Base-by-base conservation (phyloP, 768 basidiomycete species). In the Xanthoconium stramineum region DNA sequence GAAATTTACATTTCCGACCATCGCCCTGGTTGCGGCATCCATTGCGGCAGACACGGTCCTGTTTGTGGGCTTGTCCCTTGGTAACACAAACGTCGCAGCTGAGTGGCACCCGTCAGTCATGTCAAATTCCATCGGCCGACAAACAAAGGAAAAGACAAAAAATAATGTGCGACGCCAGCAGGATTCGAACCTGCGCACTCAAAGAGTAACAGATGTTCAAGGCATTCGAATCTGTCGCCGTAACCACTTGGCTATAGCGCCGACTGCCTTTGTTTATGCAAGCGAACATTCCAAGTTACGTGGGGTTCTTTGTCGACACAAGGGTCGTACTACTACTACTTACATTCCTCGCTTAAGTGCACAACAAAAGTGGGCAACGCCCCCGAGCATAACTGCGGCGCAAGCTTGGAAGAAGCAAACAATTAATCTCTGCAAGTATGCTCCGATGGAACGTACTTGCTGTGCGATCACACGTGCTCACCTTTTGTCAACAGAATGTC, bases 221-320 rank as follows among this genome's bases (percentile, higher is more conserved):
- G 4, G 1, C 3, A n/a, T 82, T 82, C 81, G 77, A 84, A 83
- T 84, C 82, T 83, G 77, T 83, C 83, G 83, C 83, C 82, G 82
- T 85, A 85, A 85, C 83, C 83, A 84, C 83, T 84, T 83, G 81
- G 84, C 82, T 83, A 83, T 83, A 80, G 82, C 74, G 75, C 70
- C 74, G 7, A 20, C 33, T 15, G n/a, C 6, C n/a, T 20, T 1
- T 12, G 29, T 3, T 32, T 14, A 3, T 11, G 12, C 46, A 20
- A 32, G 46, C 15, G 14, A 8, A 2, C 14, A 33, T 33, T 24
- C n/a, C 20, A 11, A 19, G 13, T 12, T 30, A 15, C 30, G 9
- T 35, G 33, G 24, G 24, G 12, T 35, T 35, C 12, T 35, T 9
- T 12, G 33, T 35, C 33, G 9, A 6, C 33, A 12, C 33, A 35